Evolutionary conservation across 495 filamentous ascomycete genomes (phyloP), one percentile per base, ranked within the genome.

Genomic region (Geopyxis carbonaria): DNA sequence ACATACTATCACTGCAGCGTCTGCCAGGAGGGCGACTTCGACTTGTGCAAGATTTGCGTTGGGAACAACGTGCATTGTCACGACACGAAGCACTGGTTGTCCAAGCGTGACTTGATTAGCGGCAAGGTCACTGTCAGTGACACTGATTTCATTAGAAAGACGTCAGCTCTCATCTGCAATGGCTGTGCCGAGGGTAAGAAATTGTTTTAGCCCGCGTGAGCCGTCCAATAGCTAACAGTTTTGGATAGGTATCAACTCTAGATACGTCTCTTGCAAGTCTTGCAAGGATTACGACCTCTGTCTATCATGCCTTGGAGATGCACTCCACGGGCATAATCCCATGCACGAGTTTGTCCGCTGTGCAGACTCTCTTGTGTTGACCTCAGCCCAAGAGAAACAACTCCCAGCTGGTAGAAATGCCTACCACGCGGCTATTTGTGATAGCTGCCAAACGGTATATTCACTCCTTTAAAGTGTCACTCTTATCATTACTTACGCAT

Each of bases 261-360:
- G 24, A 22, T 84, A 94, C 55, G 74, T 94, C 41, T 81, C 80
- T 42, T 99, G 89, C 68, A 69, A 63, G 7, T 63, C 66, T 29
- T 99, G 89, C 56, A 76, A 80, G 2, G 87, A 95, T 59, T 95
- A 72, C 56, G 87, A 95, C 51, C 72, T 99, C 22, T 99, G 89
- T 68, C 66, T 81, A 40, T 57, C 61, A 21, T 99, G 89, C 61
- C 79, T 87, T 28, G 59, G 73, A 35, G 67, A 61, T 31, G 66
- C 76, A 56, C 73, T 73, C 47, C 89, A 99, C 52, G 91, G 91
- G 28, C 89, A 99, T 53, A 79, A 99, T 55, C 89, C 89, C 37
- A 78, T 70, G 43, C 89, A 99, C 53, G 70, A 64, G 22, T 94
- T 99, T 55, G 61, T 61, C 29, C 62, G 76, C 13, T 77, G 70